Conservation (phyloP, 116 monocot genomes). For the Trichopus zeylanicus region DNA sequence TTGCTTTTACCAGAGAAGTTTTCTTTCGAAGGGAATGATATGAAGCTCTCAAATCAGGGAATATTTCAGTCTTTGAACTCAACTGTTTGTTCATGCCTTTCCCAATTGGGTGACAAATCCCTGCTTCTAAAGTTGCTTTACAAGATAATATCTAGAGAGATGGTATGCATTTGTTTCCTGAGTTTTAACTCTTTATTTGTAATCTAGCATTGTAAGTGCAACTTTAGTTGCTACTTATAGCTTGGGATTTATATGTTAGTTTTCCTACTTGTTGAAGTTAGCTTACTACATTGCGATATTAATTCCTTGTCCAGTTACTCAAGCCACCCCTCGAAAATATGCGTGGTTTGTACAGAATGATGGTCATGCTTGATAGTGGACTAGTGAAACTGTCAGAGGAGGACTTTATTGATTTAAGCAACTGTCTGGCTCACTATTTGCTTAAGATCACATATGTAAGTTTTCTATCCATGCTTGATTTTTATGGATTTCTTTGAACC, state of each 20-base stretch:
- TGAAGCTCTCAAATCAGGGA: conserved; percentile 13
- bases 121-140: conserved; percentile 37
- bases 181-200: background rate
- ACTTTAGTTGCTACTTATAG: background rate
- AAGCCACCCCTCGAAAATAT: conserved; percentile 36
- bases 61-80: conserved; percentile 20
- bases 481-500: background rate
- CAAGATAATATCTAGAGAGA: conserved; percentile 24
- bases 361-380: conserved; percentile 26
- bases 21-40: conserved; percentile 8
- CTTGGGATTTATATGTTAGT: background rate
- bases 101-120: conserved; percentile 48
- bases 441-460: conserved; percentile 42
- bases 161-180: conserved; percentile 10
- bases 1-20: conserved; percentile 24
- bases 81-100: conserved; percentile 33
- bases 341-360: conserved; percentile 34
- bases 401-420: conserved; percentile 21
- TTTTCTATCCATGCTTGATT: background rate
- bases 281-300: background rate
- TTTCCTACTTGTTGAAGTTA: background rate
- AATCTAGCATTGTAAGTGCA: background rate
- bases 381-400: conserved; percentile 22
- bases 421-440: conserved; percentile 25
- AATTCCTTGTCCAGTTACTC: conserved; percentile 16